phyloP scores from a whole-genome alignment of 2,329 filamentous ascomycete species.

The Penicillium sp. region DNA sequence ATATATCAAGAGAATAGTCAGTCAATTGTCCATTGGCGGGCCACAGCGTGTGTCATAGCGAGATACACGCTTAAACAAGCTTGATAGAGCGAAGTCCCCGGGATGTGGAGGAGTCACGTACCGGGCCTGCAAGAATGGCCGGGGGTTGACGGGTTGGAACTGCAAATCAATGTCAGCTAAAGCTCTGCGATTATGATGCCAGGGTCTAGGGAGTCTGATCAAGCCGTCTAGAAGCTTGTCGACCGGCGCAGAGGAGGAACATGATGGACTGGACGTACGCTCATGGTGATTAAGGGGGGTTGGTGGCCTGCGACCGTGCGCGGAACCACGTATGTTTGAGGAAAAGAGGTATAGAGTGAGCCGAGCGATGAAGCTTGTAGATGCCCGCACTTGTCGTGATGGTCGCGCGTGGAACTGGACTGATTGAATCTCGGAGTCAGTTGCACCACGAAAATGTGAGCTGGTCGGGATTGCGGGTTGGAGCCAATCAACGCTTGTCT shows the following conservation, averaged over 20 bases:
- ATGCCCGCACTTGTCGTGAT: constrained; percentile 19
- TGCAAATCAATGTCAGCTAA: constrained; percentile 36
- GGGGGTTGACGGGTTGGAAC: constrained; percentile 95
- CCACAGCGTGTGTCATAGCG: neutral
- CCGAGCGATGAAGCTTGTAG: constrained; percentile 11
- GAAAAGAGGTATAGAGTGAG: neutral
- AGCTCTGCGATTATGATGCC: neutral
- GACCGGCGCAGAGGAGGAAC: constrained; percentile 4
- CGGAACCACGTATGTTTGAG: neutral
- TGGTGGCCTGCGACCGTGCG: constrained; percentile 7
- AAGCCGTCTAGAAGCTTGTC: constrained; percentile 14
- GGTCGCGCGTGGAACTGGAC: constrained; percentile 18
- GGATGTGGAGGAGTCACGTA: constrained; percentile 54
- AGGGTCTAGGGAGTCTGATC: neutral
- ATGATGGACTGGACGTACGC: constrained; percentile 30
- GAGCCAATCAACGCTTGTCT: constrained; percentile 31
- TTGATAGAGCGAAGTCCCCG: neutral
- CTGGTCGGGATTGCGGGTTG: constrained; percentile 24
- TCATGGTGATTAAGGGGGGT: constrained; percentile 33
- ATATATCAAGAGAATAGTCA: neutral
- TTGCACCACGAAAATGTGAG: constrained; percentile 42
- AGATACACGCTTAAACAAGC: neutral
- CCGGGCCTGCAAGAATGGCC: constrained; percentile 93
- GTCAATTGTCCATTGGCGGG: neutral
- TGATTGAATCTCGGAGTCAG: constrained; percentile 20